These are phyloP conservation scores for Aschersonia sp. DNA, from an alignment of 2,329 filamentous ascomycete species.

Conservation along the genomic window DNA sequence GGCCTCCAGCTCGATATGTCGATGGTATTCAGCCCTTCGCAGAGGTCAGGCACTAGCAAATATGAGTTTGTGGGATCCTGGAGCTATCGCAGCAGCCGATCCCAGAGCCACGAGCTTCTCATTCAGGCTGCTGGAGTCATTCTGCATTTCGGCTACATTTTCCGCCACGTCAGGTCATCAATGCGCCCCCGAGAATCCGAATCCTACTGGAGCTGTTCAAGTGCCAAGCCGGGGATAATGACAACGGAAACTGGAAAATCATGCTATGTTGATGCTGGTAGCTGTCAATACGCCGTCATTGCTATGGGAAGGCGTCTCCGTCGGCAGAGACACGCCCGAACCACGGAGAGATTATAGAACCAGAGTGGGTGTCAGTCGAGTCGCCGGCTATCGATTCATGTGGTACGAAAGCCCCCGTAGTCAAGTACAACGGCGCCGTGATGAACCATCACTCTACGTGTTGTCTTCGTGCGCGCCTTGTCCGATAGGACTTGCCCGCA, in stretches of 20 bases:
- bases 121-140: neutral
- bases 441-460: no score
- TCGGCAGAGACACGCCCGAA: no score
- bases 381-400: no score
- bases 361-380: no score
- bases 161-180: conserved; percentile 24
- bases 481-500: no score
- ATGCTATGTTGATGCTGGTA: neutral
- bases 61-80: neutral
- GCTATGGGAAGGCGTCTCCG: neutral
- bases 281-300: neutral
- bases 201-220: neutral
- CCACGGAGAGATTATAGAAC: no score
- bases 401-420: no score
- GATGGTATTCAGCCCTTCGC: neutral
- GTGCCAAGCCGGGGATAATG: neutral
- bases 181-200: neutral
- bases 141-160: conserved; percentile 12
- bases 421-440: no score
- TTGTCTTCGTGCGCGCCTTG: no score
- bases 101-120: neutral
- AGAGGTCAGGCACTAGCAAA: neutral
- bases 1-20: no score
- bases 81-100: neutral
- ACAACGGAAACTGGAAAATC: neutral